These are phyloP conservation scores for Aschersonia sp. DNA, from an alignment of 2,329 filamentous ascomycete genomes.

Conservation along the genomic window DNA sequence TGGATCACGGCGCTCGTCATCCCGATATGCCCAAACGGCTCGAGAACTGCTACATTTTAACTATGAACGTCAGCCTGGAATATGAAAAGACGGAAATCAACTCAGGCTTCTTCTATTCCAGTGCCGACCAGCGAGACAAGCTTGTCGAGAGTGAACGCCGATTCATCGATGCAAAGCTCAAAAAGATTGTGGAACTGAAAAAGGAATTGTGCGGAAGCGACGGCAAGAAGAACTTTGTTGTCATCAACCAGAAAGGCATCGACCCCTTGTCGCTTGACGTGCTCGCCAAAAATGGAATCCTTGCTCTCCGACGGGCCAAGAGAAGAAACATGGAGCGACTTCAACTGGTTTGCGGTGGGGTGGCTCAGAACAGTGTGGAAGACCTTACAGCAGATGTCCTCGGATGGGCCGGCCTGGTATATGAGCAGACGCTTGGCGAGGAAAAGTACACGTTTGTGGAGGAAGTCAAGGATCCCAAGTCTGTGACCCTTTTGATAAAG, in stretches of 20 bases:
- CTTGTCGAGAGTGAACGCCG: constrained; percentile 92
- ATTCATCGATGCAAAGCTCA: constrained; percentile 90
- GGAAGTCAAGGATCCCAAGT: constrained; percentile 97
- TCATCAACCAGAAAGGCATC: constrained; percentile 99
- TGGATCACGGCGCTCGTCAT: constrained; percentile 92
- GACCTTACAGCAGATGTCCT: constrained; percentile 78
- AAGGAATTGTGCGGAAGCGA: constrained; percentile 93
- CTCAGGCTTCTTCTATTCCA: constrained; percentile 97
- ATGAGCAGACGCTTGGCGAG: constrained; percentile 93
- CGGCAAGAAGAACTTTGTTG: constrained; percentile 86
- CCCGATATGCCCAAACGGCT: constrained; percentile 97
- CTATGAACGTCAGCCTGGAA: constrained; percentile 89
- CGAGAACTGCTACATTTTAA: constrained; percentile 90
- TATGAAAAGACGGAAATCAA: constrained; percentile 99
- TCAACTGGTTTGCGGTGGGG: constrained; percentile 84
- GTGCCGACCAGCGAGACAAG: constrained; percentile 92
- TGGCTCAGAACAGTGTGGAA: constrained; percentile 90
- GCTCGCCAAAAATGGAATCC: constrained; percentile 93
- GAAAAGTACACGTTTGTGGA: constrained; percentile 99
- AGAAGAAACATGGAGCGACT: constrained; percentile 97
- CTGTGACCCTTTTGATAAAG: constrained; percentile 94
- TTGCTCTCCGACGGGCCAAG: constrained; percentile 88
- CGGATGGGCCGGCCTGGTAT: constrained; percentile 91
- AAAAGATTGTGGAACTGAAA: constrained; percentile 96
- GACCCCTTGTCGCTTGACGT: constrained; percentile 93